Evolutionary conservation across 352 stramenopile species (phyloP), one percentile per base, ranked within the genome.

Genomic region (Pythium folliculosum): DNA sequence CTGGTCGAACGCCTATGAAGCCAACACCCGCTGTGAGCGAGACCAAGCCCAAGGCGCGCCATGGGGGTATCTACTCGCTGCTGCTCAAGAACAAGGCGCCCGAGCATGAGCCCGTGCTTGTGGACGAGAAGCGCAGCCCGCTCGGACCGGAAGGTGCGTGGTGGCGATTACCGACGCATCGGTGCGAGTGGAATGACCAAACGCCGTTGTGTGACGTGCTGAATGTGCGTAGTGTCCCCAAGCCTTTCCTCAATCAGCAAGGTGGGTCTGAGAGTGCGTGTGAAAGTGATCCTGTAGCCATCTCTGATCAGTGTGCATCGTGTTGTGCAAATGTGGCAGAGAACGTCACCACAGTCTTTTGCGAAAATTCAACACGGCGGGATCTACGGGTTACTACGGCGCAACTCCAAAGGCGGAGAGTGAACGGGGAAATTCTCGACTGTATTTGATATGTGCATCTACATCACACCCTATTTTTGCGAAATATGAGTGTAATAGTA

Each of bases 11-110:
- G 10, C 38, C 55, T 21, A 38, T 37, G 52, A 52, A 52, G 25
- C 23, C 56, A 16, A 14, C 35, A 13, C 1, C 35, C 1, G 35
- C 8, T 14, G 35, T 7, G 35, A 40, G 12, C 1, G 78, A 83
- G 32, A 62, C 74, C 6, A 80, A 82, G 63, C 62, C 67, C 14
- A 91, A 93, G 58, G 65, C 78, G 23, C 89, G 84, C 17, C 86
- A 94, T 48, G 86, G 86, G 14, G 86, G 86, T 3, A 91, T 94
- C 52, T 94, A 94, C 67, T 86, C 86, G 47, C 62, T 94, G 40
- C 59, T 94, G 45, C 70, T 94, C 23, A 88, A 90, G 70, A 86
- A 88, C 62, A 76, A 74, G 58, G 49, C 70, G 16, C 52, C 61
- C 17, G 77, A 82, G 57, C 70, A 86, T 37, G 79, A 87, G 43